Evolutionary conservation across 176 grass and related monocot genomes (phyloP).

Genomic region (Phragmites australis): DNA sequence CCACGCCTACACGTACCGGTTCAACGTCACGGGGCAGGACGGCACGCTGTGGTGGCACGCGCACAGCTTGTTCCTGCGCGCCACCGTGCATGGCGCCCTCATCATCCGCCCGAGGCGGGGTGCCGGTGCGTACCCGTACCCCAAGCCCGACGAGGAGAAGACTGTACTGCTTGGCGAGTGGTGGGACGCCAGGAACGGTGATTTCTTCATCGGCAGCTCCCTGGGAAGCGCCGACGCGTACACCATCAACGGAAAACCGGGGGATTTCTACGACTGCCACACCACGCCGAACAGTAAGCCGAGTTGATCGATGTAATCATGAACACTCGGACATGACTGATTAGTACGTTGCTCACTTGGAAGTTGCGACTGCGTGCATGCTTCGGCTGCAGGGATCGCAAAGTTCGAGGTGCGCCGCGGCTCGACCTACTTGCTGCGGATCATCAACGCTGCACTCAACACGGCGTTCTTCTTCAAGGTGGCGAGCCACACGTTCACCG

Average conservation of each 20-base stretch:
- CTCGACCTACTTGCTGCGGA: constrained; percentile 62
- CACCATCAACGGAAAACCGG: constrained; percentile 68
- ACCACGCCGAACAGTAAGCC: constrained; percentile 35
- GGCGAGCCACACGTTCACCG: constrained; percentile 59
- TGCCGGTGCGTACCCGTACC: constrained; percentile 50
- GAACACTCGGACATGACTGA: neutral
- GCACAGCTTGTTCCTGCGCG: constrained; percentile 53
- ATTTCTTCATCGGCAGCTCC: neutral
- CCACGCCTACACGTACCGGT: constrained; percentile 52
- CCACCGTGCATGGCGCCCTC: constrained; percentile 62
- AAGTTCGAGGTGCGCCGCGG: constrained; percentile 44
- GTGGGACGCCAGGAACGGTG: constrained; percentile 54
- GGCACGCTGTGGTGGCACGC: constrained; percentile 96
- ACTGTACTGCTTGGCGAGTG: constrained; percentile 66
- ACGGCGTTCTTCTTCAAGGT: constrained; percentile 80
- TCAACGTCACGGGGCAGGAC: constrained; percentile 60
- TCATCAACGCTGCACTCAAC: constrained; percentile 81
- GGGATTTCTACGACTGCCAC: constrained; percentile 46
- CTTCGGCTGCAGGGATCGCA: constrained; percentile 22
- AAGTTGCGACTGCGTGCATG: neutral
- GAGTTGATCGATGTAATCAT: neutral
- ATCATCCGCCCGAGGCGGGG: constrained; percentile 48
- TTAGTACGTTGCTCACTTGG: neutral
- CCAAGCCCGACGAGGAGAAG: constrained; percentile 47
- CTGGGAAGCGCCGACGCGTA: constrained; percentile 41